Conservation (phyloP, 1,139 yeast genomes). For the Lodderomyces pseudojiufengensis region DNA sequence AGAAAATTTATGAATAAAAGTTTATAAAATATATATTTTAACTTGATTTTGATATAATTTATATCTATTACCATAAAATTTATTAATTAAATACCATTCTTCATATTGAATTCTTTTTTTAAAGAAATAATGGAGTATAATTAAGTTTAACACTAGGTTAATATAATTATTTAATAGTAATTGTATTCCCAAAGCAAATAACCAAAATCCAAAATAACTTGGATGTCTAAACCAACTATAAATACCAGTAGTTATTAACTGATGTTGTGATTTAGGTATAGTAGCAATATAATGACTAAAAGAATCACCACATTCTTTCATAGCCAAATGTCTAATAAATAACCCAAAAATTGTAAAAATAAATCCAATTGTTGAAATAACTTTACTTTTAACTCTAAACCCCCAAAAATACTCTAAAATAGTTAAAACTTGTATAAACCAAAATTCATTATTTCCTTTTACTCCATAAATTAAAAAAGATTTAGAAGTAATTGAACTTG, state of each 20-base stretch:
- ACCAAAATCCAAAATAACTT: slow-evolving; percentile 41
- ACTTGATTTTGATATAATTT: slow-evolving; percentile 22
- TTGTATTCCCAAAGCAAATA: slow-evolving; percentile 36
- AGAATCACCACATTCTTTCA: slow-evolving; percentile 34
- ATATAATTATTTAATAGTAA: slow-evolving; percentile 24
- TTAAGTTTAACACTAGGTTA: slow-evolving; percentile 17
- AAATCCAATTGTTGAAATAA: slow-evolving; percentile 10
- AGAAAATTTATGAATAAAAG: slow-evolving; percentile 92
- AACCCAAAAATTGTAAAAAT: slow-evolving; percentile 21
- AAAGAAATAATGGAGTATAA: slow-evolving; percentile 28
- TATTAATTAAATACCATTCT: slow-evolving; percentile 29
- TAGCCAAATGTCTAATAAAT: slow-evolving; percentile 26
- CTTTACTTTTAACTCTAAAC: too few relatives aligned
- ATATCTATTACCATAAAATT: slow-evolving; percentile 30
- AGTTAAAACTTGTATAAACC: slow-evolving; percentile 26
- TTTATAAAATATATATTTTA: slow-evolving; percentile 35
- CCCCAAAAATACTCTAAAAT: slow-evolving; percentile 23
- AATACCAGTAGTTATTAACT: slow-evolving; percentile 31
- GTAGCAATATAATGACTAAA: slow-evolving; percentile 32
- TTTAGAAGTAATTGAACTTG: slow-evolving; percentile 20
- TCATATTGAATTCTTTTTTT: slow-evolving; percentile 33
- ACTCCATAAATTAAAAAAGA: slow-evolving; percentile 39
- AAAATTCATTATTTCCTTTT: slow-evolving; percentile 31
- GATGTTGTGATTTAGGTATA: slow-evolving; percentile 9
- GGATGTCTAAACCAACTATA: slow-evolving; percentile 36